phyloP scores from a whole-genome alignment of 306 rosid species.

The Vachellia collinsii region DNA sequence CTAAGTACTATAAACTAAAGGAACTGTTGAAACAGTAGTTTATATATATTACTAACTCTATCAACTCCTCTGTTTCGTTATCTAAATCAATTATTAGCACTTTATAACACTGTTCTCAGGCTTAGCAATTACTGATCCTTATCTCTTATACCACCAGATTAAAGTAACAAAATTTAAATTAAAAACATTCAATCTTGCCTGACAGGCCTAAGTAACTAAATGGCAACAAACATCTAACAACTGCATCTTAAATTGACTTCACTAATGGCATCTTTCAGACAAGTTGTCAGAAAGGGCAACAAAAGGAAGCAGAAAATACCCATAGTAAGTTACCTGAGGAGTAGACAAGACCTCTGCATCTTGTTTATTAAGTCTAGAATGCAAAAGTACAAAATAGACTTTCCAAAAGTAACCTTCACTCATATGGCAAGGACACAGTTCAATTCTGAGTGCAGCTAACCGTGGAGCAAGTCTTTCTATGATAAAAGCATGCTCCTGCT shows the following conservation, averaged over 20 bases:
- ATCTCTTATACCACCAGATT: background rate
- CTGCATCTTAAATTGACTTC: conserved; percentile 10
- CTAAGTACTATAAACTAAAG: conserved; percentile 14
- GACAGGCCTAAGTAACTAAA: conserved; percentile 10
- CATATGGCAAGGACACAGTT: conserved; percentile 95
- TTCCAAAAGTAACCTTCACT: conserved; percentile 95
- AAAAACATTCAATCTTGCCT: conserved; percentile 4
- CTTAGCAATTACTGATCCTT: background rate
- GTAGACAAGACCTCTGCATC: conserved; percentile 83
- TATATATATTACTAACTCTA: conserved; percentile 8
- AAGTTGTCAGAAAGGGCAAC: conserved; percentile 11
- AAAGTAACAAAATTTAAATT: background rate
- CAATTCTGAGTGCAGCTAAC: conserved; percentile 91
- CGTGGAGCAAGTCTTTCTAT: conserved; percentile 86
- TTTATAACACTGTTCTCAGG: background rate
- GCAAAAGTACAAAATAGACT: conserved; percentile 93
- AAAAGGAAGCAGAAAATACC: conserved; percentile 23
- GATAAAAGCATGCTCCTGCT: conserved; percentile 69
- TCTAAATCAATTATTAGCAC: background rate
- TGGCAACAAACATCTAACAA: background rate
- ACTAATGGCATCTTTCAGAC: conserved; percentile 8
- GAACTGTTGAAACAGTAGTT: background rate
- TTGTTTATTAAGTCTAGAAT: conserved; percentile 81
- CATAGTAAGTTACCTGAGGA: conserved; percentile 56
- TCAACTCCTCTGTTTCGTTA: conserved; percentile 3